Percentiles rank a stretch among this genome's conserved stretches.
These are phyloP conservation scores for Rubia yunnanensis DNA, from an alignment of 257 asterid genomes.

Conservation along the genomic window DNA sequence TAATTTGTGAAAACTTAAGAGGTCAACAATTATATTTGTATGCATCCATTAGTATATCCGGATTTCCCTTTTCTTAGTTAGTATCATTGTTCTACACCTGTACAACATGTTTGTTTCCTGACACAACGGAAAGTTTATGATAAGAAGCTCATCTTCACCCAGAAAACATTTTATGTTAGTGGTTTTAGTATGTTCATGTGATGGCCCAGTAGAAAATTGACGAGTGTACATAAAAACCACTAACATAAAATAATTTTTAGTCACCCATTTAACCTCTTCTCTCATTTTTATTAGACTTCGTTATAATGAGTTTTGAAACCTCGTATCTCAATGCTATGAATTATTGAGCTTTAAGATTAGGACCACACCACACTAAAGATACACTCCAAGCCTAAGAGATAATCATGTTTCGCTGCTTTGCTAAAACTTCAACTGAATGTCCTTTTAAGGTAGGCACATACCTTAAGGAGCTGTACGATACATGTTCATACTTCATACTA, in stretches of 20 bases:
- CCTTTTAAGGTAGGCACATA: neutral
- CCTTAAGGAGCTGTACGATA: neutral
- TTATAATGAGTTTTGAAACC: neutral
- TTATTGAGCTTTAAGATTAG: neutral
- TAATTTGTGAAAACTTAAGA: conserved; percentile 6
- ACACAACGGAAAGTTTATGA: neutral
- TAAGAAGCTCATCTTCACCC: neutral
- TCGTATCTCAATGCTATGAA: neutral
- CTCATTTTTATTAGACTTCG: neutral
- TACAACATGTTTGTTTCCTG: neutral
- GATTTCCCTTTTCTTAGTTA: neutral
- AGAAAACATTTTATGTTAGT: neutral
- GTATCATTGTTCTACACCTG: too few species aligned
- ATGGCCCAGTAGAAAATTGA: too few species aligned
- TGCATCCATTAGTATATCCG: neutral
- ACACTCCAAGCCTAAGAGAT: neutral
- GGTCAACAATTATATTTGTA: too few species aligned
- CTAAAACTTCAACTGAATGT: neutral
- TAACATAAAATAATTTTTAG: too few species aligned
- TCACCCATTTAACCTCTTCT: neutral
- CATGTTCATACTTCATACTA: neutral
- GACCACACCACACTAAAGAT: too few species aligned
- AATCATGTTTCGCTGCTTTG: neutral
- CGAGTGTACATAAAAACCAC: too few species aligned
- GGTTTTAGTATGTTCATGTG: too few species aligned